Evolutionary conservation across 2,329 filamentous ascomycete species (phyloP).

Genomic region (Gaeumannomyces tritici): DNA sequence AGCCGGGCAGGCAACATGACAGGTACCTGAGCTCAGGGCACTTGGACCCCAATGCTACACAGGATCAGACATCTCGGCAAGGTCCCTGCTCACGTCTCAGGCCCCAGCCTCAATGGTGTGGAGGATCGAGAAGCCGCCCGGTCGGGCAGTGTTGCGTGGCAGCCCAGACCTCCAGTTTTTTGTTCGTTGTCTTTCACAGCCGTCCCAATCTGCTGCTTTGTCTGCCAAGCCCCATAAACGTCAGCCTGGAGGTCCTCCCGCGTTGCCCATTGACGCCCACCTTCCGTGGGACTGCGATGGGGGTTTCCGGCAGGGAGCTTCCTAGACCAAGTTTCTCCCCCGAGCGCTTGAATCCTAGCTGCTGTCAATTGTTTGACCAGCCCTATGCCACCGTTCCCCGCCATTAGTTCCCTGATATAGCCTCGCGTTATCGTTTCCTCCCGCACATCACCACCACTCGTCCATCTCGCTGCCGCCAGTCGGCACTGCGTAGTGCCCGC

Average conservation of each 20-base stretch:
- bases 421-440: neutral
- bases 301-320: neutral
- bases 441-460: neutral
- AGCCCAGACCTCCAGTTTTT: too few species aligned
- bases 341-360: neutral
- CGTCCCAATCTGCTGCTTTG: neutral
- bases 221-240: neutral
- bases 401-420: neutral
- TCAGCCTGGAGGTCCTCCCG: too few species aligned
- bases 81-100: neutral
- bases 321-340: neutral
- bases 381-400: neutral
- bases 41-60: neutral
- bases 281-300: neutral
- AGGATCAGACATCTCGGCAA: neutral
- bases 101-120: neutral
- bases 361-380: neutral
- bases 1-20: too few species aligned
- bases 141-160: neutral
- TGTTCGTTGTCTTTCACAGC: too few species aligned
- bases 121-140: neutral
- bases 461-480: too few species aligned
- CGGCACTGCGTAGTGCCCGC: neutral
- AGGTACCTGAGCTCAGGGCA: too few species aligned
- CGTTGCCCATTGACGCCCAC: too few species aligned